Evolutionary conservation across 1,284 basidiomycete genomes (phyloP), one percentile per base, ranked within the genome.

Genomic region (Rhizoctonia solani): DNA sequence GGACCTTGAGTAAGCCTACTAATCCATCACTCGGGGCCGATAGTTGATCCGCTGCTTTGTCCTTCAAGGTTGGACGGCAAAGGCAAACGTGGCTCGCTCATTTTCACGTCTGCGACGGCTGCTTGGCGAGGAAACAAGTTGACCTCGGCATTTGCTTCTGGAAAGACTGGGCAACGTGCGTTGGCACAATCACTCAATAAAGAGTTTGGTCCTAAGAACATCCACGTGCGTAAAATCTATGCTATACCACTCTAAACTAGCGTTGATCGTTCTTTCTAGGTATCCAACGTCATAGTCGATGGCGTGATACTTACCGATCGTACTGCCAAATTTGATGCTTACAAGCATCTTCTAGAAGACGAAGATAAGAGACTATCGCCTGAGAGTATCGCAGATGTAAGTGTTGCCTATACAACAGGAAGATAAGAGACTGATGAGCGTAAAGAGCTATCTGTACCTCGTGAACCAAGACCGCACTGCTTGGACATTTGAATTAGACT

Each of bases 91-190:
- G 90, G 90, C 9, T 85, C 87, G 1, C 76, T 92, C 50, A 81
- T 92, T 30, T 89, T 92, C 74, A 92, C 90, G 16, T 90, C 90
- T 2, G 90, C 90, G 11, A 92, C 90, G 13, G 84, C 87, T 0
- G 82, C 84, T 59, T 69, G 83, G 54, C 78, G 90, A 68, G 90
- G 90, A 0, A 89, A 88, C 69, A 76, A 78, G 9, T 78, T 76
- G 1, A 91, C 88, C 0, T 87, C 86, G 56, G 82, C 81, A 1
- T 89, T 92, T 70, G 80, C 89, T 1, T 84, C 86, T 3, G 85
- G 85, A 1, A 92, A 91, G 77, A 84, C 83, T 67, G 89, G 82
- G 1, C 68, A 85, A 68, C 79, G 90, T 37, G 86, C 86, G 0
- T 76, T 92, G 53, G 84, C 85, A 8, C 89, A 92, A 79, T 89